These are phyloP conservation scores for Chamaecrista fasciculata DNA, from an alignment of 306 rosid species.

Conservation along the genomic window DNA sequence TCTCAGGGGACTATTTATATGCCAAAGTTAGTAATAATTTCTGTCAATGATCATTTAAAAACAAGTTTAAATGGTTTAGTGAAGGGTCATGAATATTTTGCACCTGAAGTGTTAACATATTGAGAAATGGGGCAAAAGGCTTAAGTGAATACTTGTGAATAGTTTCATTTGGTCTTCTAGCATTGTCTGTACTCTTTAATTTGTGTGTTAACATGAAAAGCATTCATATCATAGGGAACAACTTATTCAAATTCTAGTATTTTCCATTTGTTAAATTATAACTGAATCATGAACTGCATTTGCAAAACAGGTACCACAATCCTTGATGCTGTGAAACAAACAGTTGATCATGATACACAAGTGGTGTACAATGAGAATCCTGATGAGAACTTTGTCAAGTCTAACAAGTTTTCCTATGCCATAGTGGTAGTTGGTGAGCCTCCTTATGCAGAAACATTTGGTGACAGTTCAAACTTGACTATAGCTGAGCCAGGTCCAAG, in stretches of 20 bases:
- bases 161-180: neutral
- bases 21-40: neutral
- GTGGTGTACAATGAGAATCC: constrained; percentile 80
- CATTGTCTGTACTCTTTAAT: neutral
- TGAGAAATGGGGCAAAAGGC: no score
- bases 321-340: constrained; percentile 65
- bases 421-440: constrained; percentile 84
- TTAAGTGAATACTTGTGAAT: neutral
- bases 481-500: constrained; percentile 73
- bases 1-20: neutral
- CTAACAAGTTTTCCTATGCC: constrained; percentile 62
- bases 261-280: neutral
- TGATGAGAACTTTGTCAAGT: constrained; percentile 54
- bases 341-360: constrained; percentile 62
- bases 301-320: constrained; percentile 70
- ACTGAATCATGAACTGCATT: neutral
- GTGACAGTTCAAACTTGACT: constrained; percentile 72
- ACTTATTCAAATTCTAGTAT: neutral
- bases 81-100: neutral
- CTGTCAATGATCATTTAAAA: neutral
- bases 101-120: neutral
- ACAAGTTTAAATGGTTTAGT: neutral
- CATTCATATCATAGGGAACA: no score
- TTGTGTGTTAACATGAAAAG: neutral
- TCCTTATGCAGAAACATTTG: constrained; percentile 73